A percentile compares a stretch with the other conserved stretches of the same genome.
These are phyloP conservation scores for Lactarius sanguifluus DNA, from an alignment of 768 basidiomycete species.

Conservation along the genomic window DNA sequence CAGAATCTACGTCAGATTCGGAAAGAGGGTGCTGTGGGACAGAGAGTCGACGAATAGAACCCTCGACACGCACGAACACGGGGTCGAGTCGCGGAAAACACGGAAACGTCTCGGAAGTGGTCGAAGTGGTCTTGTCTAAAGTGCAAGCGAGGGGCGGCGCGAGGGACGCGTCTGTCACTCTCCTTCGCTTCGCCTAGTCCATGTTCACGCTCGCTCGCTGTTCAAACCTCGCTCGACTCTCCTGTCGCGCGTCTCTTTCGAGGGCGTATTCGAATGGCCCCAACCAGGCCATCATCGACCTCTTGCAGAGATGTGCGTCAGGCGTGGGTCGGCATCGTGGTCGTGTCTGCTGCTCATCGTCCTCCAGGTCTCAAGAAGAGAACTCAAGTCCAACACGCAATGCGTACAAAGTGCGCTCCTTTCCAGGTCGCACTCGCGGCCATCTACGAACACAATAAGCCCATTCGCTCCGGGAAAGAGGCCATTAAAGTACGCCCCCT, in stretches of 20 bases:
- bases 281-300: conserved; percentile 42
- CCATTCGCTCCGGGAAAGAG: conserved; percentile 26
- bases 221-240: neutral
- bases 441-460: conserved; percentile 16
- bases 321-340: neutral
- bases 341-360: neutral
- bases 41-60: neutral
- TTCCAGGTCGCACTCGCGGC: conserved; percentile 26
- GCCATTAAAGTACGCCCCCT: conserved; percentile 24
- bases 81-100: neutral
- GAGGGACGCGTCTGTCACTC: conserved; percentile 16
- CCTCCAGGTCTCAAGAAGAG: conserved; percentile 28
- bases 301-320: conserved; percentile 45
- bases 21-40: conserved; percentile 17
- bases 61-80: neutral
- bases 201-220: conserved; percentile 17
- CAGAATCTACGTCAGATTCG: conserved; percentile 11
- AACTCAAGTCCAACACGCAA: conserved; percentile 23
- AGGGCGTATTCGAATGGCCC: conserved; percentile 21
- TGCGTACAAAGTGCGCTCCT: conserved; percentile 31
- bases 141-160: neutral
- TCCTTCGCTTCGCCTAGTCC: conserved; percentile 1
- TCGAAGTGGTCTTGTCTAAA: conserved; percentile 1
- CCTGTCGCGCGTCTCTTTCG: neutral
- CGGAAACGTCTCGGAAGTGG: neutral